Conservation (phyloP, 2,329 filamentous ascomycete genomes). For the Cladosporium sp. region DNA sequence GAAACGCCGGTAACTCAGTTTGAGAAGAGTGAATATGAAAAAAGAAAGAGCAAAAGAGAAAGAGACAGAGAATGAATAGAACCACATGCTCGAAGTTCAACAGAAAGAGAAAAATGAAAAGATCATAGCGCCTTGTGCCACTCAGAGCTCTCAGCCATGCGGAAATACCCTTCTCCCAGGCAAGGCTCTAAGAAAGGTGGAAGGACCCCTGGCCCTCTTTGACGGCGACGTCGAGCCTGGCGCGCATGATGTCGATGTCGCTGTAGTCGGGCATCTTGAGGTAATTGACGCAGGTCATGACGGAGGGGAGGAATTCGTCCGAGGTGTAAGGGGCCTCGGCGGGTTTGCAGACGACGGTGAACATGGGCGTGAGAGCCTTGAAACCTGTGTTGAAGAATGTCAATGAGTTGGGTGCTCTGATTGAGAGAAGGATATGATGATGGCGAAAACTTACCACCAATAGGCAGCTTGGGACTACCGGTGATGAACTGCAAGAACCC, state of each 20-base stretch:
- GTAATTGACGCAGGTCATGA: slow-evolving; percentile 99
- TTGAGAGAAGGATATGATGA: background rate
- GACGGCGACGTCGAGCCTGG: slow-evolving; percentile 79
- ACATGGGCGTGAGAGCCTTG: slow-evolving; percentile 95
- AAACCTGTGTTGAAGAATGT: slow-evolving; percentile 60
- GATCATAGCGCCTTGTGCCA: too few relatives aligned
- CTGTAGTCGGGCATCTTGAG: slow-evolving; percentile 96
- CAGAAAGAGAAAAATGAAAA: too few relatives aligned
- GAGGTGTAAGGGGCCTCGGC: slow-evolving; percentile 89
- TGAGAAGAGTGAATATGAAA: background rate
- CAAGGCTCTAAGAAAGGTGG: slow-evolving; percentile 57
- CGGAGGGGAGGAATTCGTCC: slow-evolving; percentile 97
- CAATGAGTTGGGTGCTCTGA: too few relatives aligned
- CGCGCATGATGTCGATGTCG: slow-evolving; percentile 67
- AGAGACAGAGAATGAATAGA: too few relatives aligned
- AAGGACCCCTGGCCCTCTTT: slow-evolving; percentile 96
- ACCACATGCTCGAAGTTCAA: too few relatives aligned
- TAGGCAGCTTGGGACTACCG: slow-evolving; percentile 94
- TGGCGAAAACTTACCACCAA: slow-evolving; percentile 68
- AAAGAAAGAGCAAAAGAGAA: background rate
- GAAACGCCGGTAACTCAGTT: too few relatives aligned
- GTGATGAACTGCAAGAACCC: slow-evolving; percentile 98
- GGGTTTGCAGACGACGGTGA: slow-evolving; percentile 98
- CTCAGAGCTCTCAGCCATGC: too few relatives aligned
- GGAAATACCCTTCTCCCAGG: too few relatives aligned